A percentile compares a stretch with the other conserved stretches of the same genome.
Conservation (phyloP, 306 rosid species). For the Castanea mollissima region DNA sequence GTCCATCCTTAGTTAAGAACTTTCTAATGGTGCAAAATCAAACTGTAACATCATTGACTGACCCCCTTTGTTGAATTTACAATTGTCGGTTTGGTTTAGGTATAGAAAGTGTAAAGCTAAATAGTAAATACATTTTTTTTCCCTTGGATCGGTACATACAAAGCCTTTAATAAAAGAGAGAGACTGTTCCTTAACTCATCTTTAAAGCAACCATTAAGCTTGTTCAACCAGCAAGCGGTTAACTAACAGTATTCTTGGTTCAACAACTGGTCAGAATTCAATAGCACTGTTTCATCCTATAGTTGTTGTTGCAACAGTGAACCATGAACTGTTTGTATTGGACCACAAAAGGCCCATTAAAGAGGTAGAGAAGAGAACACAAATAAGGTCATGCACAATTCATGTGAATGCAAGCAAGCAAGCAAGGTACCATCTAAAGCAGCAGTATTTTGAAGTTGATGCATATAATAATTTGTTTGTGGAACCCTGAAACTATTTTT, state of each 20-base stretch:
- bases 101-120: conserved; percentile 12
- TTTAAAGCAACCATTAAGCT: conserved; percentile 34
- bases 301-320: background rate
- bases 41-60: background rate
- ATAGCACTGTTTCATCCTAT: background rate
- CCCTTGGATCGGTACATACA: conserved; percentile 10
- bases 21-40: background rate
- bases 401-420: conserved; percentile 18
- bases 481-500: background rate
- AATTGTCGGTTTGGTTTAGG: conserved; percentile 24
- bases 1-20: background rate
- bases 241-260: conserved; percentile 21
- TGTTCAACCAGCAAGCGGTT: conserved; percentile 16
- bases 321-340: conserved; percentile 4
- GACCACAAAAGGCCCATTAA: conserved; percentile 28
- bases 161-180: conserved; percentile 13
- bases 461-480: background rate
- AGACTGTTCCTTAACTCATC: conserved; percentile 25
- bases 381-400: background rate
- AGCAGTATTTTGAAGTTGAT: conserved; percentile 4
- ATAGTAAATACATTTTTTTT: background rate
- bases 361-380: background rate
- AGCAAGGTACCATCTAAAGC: conserved; percentile 1
- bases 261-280: background rate
- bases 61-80: background rate